phyloP scores from a whole-genome alignment of 805 yeast genomes.

The Tetrapisispora namnaoensis region DNA sequence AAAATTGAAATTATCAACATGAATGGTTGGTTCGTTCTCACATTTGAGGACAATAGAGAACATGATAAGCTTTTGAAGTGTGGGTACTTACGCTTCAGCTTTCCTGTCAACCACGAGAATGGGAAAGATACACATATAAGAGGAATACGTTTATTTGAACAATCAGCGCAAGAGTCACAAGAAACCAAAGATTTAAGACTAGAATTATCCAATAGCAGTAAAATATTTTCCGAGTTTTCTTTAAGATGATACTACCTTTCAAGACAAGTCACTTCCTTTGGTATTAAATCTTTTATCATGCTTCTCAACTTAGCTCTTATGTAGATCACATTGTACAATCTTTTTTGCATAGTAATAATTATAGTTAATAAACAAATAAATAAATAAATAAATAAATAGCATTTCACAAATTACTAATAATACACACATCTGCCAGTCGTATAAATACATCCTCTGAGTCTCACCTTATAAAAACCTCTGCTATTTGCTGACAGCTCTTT shows the following conservation, averaged over 20 bases:
- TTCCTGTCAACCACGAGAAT: constrained; percentile 65
- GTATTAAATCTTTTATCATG: no score
- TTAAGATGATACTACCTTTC: neutral
- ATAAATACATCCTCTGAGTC: no score
- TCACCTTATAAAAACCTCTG: no score
- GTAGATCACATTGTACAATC: no score
- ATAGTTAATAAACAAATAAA: no score
- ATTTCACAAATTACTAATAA: no score
- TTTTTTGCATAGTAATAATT: no score
- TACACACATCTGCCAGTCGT: no score
- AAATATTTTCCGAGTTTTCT: constrained; percentile 1
- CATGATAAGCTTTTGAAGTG: constrained; percentile 19
- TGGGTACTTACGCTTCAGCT: constrained; percentile 22
- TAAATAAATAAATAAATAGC: no score
- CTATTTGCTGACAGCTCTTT: no score
- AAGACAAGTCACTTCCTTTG: no score
- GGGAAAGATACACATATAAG: constrained; percentile 93
- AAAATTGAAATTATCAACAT: constrained; percentile 18
- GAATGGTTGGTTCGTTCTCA: constrained; percentile 27
- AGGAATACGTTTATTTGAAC: constrained; percentile 39
- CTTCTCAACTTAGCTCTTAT: no score
- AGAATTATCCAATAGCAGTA: neutral
- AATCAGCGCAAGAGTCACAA: neutral
- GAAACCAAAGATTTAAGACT: neutral
- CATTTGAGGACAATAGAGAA: constrained; percentile 16